phyloP scores from a whole-genome alignment of 176 grass and related monocot genomes.

The Eleusine indica region DNA sequence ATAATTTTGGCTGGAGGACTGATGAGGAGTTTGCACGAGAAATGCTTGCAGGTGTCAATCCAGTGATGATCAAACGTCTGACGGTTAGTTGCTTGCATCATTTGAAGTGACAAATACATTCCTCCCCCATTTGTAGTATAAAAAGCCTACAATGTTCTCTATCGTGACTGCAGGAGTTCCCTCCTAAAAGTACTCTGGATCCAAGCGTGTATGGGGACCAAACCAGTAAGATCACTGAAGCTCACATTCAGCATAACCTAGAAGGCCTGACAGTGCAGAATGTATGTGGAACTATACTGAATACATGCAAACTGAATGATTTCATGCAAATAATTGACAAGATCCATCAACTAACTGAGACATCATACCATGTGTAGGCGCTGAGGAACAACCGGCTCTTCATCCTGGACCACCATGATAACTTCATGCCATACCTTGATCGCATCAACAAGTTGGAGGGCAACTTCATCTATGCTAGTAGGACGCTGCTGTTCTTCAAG shows the following conservation, averaged over 20 bases:
- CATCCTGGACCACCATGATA: slow-evolving; percentile 86
- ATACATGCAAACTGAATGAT: not conserved
- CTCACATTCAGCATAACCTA: slow-evolving; percentile 64
- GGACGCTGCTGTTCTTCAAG: slow-evolving; percentile 75
- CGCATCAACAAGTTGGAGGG: slow-evolving; percentile 60
- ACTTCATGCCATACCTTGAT: slow-evolving; percentile 77
- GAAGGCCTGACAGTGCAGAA: slow-evolving; percentile 62
- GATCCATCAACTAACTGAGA: slow-evolving; percentile 4
- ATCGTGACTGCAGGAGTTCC: slow-evolving; percentile 65
- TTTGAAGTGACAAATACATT: slow-evolving; percentile 1
- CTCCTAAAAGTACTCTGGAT: slow-evolving; percentile 77
- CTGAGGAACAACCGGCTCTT: slow-evolving; percentile 66
- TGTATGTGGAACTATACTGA: slow-evolving; percentile 50
- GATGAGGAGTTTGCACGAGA: slow-evolving; percentile 90
- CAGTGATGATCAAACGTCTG: slow-evolving; percentile 70
- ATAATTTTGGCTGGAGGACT: slow-evolving; percentile 76
- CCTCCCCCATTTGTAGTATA: not conserved
- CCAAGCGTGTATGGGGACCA: slow-evolving; percentile 64
- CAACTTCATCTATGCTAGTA: slow-evolving; percentile 74
- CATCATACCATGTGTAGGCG: slow-evolving; percentile 58
- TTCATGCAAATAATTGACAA: not conserved
- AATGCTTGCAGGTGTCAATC: slow-evolving; percentile 93
- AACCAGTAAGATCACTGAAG: slow-evolving; percentile 75
- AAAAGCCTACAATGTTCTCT: not conserved
- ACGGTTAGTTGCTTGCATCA: slow-evolving; percentile 41